Conservation (phyloP, 1,139 yeast species). For the Taphrina wiesneri region DNA sequence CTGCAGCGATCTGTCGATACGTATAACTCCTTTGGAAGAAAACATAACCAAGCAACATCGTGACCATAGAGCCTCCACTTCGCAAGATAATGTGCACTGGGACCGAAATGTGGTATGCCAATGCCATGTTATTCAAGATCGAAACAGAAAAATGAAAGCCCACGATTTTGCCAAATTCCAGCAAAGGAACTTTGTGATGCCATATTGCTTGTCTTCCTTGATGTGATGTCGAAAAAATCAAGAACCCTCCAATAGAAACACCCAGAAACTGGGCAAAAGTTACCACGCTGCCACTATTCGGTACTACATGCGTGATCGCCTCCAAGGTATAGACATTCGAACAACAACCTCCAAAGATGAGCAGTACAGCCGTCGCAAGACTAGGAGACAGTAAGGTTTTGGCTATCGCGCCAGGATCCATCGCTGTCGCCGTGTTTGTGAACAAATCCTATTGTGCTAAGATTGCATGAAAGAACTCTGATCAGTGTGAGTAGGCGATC, state of each 20-base stretch:
- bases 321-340: slow-evolving; percentile 67
- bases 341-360: slow-evolving; percentile 74
- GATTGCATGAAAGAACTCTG: no score
- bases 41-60: slow-evolving; percentile 58
- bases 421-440: no score
- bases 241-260: slow-evolving; percentile 54
- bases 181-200: slow-evolving; percentile 53
- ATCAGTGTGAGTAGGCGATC: neutral
- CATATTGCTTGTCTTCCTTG: slow-evolving; percentile 42
- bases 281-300: slow-evolving; percentile 47
- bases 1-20: slow-evolving; percentile 53
- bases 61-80: slow-evolving; percentile 64
- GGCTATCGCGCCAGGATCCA: slow-evolving; percentile 10
- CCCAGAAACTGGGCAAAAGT: slow-evolving; percentile 64
- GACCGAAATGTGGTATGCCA: slow-evolving; percentile 60
- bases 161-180: slow-evolving; percentile 55
- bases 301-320: slow-evolving; percentile 48
- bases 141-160: slow-evolving; percentile 56
- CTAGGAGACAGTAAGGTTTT: slow-evolving; percentile 2
- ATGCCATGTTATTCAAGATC: slow-evolving; percentile 60
- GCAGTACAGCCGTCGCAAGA: slow-evolving; percentile 15
- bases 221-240: slow-evolving; percentile 46
- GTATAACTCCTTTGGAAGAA: slow-evolving; percentile 54
- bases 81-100: slow-evolving; percentile 70
- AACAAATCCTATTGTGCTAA: no score